phyloP scores from a whole-genome alignment of 371 early-diverging fungal species.

The Synchytrium microbalum region DNA sequence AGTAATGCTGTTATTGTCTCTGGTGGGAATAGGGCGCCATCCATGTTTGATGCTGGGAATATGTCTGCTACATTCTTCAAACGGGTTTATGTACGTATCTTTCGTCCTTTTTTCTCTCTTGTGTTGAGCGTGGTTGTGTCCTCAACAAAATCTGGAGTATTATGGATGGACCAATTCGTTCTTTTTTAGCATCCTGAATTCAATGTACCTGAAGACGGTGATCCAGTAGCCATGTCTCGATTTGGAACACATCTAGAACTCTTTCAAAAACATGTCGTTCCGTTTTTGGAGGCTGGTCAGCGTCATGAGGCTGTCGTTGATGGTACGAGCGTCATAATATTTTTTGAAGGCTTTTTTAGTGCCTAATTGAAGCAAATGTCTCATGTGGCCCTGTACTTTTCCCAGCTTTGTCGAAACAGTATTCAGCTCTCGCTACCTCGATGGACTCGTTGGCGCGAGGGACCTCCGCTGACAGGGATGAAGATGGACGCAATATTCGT shows the following conservation, averaged over 20 bases:
- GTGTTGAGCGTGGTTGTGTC: slow-evolving; percentile 6
- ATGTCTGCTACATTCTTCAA: background rate
- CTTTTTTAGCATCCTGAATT: background rate
- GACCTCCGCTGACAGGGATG: slow-evolving; percentile 5
- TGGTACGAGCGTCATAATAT: background rate
- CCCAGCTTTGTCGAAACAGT: background rate
- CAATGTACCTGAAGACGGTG: background rate
- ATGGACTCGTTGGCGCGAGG: slow-evolving; percentile 17
- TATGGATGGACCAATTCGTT: background rate
- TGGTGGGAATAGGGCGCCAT: background rate
- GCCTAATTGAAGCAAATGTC: no score
- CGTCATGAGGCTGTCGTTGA: slow-evolving; percentile 2
- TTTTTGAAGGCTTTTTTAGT: background rate
- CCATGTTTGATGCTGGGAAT: slow-evolving; percentile 11
- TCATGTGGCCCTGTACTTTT: background rate
- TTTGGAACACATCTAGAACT: slow-evolving; percentile 14
- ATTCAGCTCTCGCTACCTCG: slow-evolving; percentile 1
- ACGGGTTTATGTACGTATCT: background rate
- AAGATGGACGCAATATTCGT: slow-evolving; percentile 6
- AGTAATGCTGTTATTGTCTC: background rate
- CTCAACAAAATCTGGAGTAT: background rate
- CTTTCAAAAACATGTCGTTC: slow-evolving; percentile 12
- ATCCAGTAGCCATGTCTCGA: slow-evolving; percentile 12
- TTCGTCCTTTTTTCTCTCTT: slow-evolving; percentile 8
- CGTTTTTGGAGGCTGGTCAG: slow-evolving; percentile 9